These are phyloP conservation scores for Guillardia theta DNA, from an alignment of 78 protist species.

Conservation along the genomic window DNA sequence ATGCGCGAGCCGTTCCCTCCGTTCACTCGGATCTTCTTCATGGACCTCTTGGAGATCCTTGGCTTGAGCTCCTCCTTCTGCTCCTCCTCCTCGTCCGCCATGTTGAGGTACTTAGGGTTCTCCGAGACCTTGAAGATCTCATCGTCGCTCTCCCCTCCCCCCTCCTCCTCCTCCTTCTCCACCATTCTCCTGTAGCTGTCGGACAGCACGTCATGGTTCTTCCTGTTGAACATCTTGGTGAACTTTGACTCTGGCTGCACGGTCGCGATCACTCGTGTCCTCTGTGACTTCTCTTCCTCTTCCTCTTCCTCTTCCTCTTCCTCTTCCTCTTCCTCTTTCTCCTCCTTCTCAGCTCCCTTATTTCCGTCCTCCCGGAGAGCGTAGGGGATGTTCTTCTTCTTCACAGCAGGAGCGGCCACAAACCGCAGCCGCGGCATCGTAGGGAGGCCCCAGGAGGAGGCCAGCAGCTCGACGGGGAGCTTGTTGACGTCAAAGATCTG, in stretches of 20 bases:
- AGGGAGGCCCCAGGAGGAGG: slow-evolving; percentile 52
- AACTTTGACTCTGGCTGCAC: slow-evolving; percentile 6
- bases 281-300: neutral
- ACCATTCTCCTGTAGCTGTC: neutral
- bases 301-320: neutral
- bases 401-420: neutral
- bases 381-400: neutral
- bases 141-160: slow-evolving; percentile 1
- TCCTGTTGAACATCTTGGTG: neutral
- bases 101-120: neutral
- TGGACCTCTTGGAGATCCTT: neutral
- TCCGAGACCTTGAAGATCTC: neutral
- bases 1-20: neutral
- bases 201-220: slow-evolving; percentile 2
- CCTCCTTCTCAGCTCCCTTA: neutral
- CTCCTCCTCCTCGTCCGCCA: neutral
- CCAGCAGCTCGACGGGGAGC: slow-evolving; percentile 47
- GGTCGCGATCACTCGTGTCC: neutral
- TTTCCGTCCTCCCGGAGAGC: neutral
- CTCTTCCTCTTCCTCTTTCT: neutral
- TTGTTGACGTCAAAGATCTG: slow-evolving; percentile 46
- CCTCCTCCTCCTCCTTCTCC: neutral
- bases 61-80: neutral
- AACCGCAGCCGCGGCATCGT: slow-evolving; percentile 34
- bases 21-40: neutral